Base-by-base conservation (phyloP, 352 stramenopile genomes). In the Thalassiosira pacifica region DNA sequence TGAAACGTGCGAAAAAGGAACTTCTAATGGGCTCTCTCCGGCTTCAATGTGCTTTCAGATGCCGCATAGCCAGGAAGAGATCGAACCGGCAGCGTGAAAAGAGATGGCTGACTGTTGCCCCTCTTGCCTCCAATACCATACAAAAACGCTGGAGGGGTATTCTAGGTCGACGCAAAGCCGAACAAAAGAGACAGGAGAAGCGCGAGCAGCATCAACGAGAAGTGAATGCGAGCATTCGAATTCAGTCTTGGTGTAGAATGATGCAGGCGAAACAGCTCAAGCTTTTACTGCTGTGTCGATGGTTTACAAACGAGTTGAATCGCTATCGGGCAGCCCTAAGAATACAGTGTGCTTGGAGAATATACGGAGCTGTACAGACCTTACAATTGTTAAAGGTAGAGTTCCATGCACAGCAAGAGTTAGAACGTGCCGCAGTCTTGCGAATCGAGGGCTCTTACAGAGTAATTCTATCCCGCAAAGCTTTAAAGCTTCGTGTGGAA, bases 21-120 rank as follows among this genome's bases (percentile, higher is more conserved):
- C 26, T 82, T 18, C 64, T 82, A 6, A 55, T 85, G 0, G 92
- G 90, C 13, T 91, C 92, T 0, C 75, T 86, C 11, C 92, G 83
- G n/a, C 85, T 98, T 32, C 96, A 98, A 83, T 87, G 95, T 16
- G 71, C 92, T 2, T 97, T 95, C 91, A 87, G 96, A 48, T 93
- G 91, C 6, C 94, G 92, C 64, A 74, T 88, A 18, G 85, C 83
- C 18, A 91, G 92, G 85, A 93, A 26, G 86, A 95, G 8, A 67
- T 87, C 37, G 74, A 90, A 40, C 13, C 31, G 55, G 31, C 42
- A 75, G 2, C 78, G 84, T 57, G 73, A 87, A 70, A 57, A 59
- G 48, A 73, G 69, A 68, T 87, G 73, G 78, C 55, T 68, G 29
- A 60, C 69, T 1, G 40, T 89, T 55, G 45, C 73, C 52, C 83